Evolutionary conservation across 1,139 yeast species (phyloP), one percentile per base, ranked within the genome.

Genomic region (Blastobotrys persicus): DNA sequence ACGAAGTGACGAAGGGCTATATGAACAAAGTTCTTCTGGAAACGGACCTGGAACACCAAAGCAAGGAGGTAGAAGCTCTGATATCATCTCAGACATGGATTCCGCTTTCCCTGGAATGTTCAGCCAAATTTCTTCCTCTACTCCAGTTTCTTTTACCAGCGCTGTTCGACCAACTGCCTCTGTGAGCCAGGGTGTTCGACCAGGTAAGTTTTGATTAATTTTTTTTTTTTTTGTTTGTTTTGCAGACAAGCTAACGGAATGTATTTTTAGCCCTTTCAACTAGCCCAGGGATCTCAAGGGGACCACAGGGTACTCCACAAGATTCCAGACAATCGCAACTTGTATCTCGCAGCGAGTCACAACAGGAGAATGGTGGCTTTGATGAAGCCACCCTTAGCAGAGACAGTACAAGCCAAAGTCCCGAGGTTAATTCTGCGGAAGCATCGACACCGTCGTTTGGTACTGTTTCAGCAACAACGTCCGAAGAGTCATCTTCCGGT

Each of bases 31-130:
- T 32, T 14, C 37, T 32, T 13, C 13, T n/a, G 39, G n/a, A 12
- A 13, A 31, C 34, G 5, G n/a, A 6, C 42, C n/a, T n/a, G n/a
- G 11, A 26, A 4, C 17, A 19, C 32, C 23, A 18, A 12, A 28
- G n/a, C 32, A 19, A 13, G 34, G 17, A 17, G 26, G 3, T 23
- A 34, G 13, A 41, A 18, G 32, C 35, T 17, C 17, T 31, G 46
- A 39, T 39, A 53, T 59, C 40, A 48, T 57, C 28, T 59, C 62
- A 18, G 63, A 56, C 41, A 49, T 59, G 32, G 54, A 55, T 31
- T 59, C 64, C 17, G 63, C 59, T 3, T 59, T 57, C 45, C 52
- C 61, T n/a, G 58, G 59, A n/a, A 35, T 58, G 33, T 44, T 58
- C 42, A 49, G 49, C 31, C 50, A 53, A 32, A 40, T 59, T 16